Conservation (phyloP, 805 yeast genomes). For the Hanseniaspora guilliermondii region DNA sequence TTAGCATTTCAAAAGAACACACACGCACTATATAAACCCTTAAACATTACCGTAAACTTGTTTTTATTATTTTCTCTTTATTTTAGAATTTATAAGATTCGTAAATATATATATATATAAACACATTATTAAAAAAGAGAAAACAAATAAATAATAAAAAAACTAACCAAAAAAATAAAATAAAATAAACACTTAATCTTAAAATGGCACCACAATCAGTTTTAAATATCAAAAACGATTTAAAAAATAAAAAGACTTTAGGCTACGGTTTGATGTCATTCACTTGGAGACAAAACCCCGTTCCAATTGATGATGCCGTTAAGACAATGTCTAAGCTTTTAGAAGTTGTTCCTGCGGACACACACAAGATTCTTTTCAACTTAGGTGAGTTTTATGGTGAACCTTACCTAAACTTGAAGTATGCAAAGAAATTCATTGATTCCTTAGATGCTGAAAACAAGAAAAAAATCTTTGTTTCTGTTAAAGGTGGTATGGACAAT, state of each 20-base stretch:
- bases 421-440: constrained; percentile 46
- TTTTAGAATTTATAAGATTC: too few species aligned
- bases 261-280: constrained; percentile 79
- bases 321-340: constrained; percentile 34
- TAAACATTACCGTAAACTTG: too few species aligned
- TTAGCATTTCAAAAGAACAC: not conserved
- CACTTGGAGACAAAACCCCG: constrained; percentile 54
- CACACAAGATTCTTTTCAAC: constrained; percentile 43
- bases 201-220: constrained; percentile 6
- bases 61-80: too few species aligned
- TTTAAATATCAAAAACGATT: not conserved
- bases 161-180: not conserved
- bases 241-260: constrained; percentile 14
- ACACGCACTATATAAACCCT: too few species aligned
- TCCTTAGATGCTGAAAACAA: constrained; percentile 41
- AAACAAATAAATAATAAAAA: not conserved
- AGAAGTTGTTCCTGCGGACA: constrained; percentile 36
- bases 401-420: constrained; percentile 39
- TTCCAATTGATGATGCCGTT: constrained; percentile 38
- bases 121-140: too few species aligned
- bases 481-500: constrained; percentile 52
- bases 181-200: not conserved
- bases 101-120: too few species aligned
- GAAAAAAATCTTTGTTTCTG: constrained; percentile 44
- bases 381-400: constrained; percentile 72